phyloP scores from a whole-genome alignment of 2,329 filamentous ascomycete genomes.

The Colletotrichum tofieldiae region DNA sequence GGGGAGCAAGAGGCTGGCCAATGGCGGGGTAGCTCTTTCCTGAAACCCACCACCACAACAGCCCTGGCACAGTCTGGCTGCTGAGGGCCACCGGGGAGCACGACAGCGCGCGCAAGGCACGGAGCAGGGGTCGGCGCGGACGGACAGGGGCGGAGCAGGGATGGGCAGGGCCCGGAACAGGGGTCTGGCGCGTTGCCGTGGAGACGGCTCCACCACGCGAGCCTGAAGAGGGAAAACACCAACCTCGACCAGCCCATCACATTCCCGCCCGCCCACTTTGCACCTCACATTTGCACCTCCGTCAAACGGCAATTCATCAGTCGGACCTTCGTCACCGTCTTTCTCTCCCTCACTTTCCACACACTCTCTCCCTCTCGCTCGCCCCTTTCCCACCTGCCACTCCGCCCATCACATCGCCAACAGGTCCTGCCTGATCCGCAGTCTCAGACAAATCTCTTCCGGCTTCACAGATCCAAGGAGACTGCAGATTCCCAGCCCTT shows the following conservation, averaged over 20 bases:
- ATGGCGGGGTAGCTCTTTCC: slow-evolving; percentile 36
- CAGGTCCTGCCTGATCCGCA: slow-evolving; percentile 17
- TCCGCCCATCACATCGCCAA: not conserved
- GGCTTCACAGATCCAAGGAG: slow-evolving; percentile 30
- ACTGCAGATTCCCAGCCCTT: slow-evolving; percentile 20
- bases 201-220: slow-evolving; percentile 32
- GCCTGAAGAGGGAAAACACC: slow-evolving; percentile 19
- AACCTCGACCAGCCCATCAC: slow-evolving; percentile 27
- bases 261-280: slow-evolving; percentile 14
- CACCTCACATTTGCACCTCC: slow-evolving; percentile 12
- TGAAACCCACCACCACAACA: slow-evolving; percentile 36
- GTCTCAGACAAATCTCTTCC: slow-evolving; percentile 36
- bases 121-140: not conserved
- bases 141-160: not conserved
- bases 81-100: not conserved
- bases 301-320: not conserved
- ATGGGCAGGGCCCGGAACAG: not conserved
- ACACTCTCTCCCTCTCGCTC: not conserved
- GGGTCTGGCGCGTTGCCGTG: slow-evolving; percentile 25
- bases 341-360: not conserved
- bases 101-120: not conserved
- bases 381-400: not conserved
- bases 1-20: slow-evolving; percentile 2
- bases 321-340: not conserved
- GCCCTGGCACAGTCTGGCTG: not conserved